Evolutionary conservation across 768 basidiomycete species (phyloP).

Genomic region (Leccinum sublutescens): DNA sequence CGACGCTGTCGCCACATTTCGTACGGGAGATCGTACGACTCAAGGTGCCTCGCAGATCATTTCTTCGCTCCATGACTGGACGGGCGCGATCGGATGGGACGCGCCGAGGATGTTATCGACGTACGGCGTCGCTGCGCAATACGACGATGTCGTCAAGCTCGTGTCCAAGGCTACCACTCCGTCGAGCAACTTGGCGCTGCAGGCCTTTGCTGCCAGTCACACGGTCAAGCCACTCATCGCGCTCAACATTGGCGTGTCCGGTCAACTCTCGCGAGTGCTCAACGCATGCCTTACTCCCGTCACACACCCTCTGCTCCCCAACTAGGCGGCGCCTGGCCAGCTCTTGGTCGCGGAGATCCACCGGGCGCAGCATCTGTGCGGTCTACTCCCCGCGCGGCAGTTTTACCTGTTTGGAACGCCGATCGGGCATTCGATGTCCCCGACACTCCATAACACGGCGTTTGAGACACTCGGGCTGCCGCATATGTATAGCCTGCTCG

Average conservation of each 20-base stretch:
- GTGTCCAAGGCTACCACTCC: constrained; percentile 78
- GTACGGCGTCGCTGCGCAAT: constrained; percentile 58
- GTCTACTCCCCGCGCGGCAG: constrained; percentile 66
- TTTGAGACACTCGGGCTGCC: constrained; percentile 82
- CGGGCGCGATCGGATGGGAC: constrained; percentile 81
- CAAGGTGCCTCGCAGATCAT: constrained; percentile 81
- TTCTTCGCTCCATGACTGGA: constrained; percentile 95
- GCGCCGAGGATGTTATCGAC: constrained; percentile 62
- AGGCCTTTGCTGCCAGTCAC: constrained; percentile 61
- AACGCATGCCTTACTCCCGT: constrained; percentile 87
- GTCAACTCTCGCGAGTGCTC: constrained; percentile 88
- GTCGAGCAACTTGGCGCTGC: constrained; percentile 78
- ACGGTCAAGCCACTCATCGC: constrained; percentile 83
- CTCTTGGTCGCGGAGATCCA: constrained; percentile 87
- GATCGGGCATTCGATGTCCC: constrained; percentile 87
- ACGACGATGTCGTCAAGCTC: constrained; percentile 91
- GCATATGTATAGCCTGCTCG: constrained; percentile 75
- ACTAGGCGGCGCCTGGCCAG: constrained; percentile 90
- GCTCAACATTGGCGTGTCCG: constrained; percentile 88
- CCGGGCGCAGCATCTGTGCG: constrained; percentile 74
- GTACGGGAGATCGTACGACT: constrained; percentile 56
- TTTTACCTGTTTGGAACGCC: constrained; percentile 92
- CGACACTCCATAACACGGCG: constrained; percentile 88
- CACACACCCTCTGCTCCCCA: constrained; percentile 84
- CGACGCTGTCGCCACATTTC: constrained; percentile 62